A percentile compares a stretch with the other conserved stretches of the same genome.
phyloP scores from a whole-genome alignment of 2,329 filamentous ascomycete genomes.

The Dactylonectria macrodidyma region DNA sequence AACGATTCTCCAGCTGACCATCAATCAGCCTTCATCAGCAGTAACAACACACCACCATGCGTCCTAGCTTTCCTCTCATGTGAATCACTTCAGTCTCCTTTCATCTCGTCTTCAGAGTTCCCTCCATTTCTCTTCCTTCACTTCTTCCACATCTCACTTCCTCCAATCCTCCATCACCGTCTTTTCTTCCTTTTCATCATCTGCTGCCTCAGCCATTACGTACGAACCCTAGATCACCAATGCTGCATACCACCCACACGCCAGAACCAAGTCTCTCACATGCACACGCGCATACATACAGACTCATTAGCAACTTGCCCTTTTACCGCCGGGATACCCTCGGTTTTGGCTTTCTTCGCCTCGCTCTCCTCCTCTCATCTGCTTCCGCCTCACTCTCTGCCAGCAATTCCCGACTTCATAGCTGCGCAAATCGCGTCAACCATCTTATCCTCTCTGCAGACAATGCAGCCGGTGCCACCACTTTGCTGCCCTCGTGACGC shows the following conservation, averaged over 20 bases:
- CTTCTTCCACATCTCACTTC: not conserved
- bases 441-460: not conserved
- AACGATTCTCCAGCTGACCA: slow-evolving; percentile 11
- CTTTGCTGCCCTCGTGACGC: slow-evolving; percentile 2
- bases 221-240: not conserved
- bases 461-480: not conserved
- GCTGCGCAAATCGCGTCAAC: not conserved
- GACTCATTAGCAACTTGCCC: not conserved
- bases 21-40: slow-evolving; percentile 1
- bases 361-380: not conserved
- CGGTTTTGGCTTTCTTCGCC: not conserved
- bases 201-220: not conserved
- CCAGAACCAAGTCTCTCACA: not conserved
- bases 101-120: not conserved
- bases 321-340: not conserved
- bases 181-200: not conserved
- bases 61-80: not conserved
- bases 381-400: not conserved
- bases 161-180: not conserved
- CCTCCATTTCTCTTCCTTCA: not conserved
- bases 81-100: slow-evolving; percentile 27
- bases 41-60: slow-evolving; percentile 11
- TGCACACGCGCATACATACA: not conserved
- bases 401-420: not conserved
- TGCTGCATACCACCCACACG: not conserved